A percentile compares a stretch with the other conserved stretches of the same genome.
These are phyloP conservation scores for Collybiopsis luxurians DNA, from an alignment of 768 basidiomycete species.

Conservation along the genomic window DNA sequence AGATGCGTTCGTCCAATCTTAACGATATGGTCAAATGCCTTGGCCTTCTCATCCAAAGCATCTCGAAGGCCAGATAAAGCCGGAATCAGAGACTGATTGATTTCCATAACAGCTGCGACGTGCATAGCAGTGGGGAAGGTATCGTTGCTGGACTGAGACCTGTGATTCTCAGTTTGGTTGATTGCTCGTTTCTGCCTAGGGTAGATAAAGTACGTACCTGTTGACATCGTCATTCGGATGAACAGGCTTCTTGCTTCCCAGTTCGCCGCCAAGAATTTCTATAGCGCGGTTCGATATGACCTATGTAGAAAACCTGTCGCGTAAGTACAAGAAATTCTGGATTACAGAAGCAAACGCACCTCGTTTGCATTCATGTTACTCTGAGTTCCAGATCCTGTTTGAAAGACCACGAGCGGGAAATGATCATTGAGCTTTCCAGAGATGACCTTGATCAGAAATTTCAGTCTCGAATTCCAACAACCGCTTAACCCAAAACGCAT, in stretches of 20 bases:
- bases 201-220: too few species aligned
- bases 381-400: conserved; percentile 98
- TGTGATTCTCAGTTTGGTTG: too few species aligned
- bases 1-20: conserved; percentile 99
- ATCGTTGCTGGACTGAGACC: conserved; percentile 98
- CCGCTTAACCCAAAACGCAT: conserved; percentile 16
- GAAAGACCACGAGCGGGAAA: conserved; percentile 98
- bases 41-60: conserved; percentile 79
- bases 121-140: conserved; percentile 99
- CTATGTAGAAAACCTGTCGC: conserved; percentile 30
- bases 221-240: conserved; percentile 97
- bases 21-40: conserved; percentile 86
- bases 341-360: conserved; percentile 38
- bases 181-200: too few species aligned
- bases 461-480: neutral
- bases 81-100: conserved; percentile 76
- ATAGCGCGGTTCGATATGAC: conserved; percentile 99
- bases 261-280: conserved; percentile 90
- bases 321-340: neutral
- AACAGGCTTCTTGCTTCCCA: conserved; percentile 95
- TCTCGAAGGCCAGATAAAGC: conserved; percentile 81
- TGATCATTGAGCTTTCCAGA: conserved; percentile 92
- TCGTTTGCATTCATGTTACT: conserved; percentile 99
- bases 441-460: conserved; percentile 68
- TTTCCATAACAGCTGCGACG: conserved; percentile 90